A percentile compares a stretch with the other conserved stretches of the same genome.
These are phyloP conservation scores for Puccinellia tenuiflora DNA, from an alignment of 176 grass and related monocot species.

Conservation along the genomic window DNA sequence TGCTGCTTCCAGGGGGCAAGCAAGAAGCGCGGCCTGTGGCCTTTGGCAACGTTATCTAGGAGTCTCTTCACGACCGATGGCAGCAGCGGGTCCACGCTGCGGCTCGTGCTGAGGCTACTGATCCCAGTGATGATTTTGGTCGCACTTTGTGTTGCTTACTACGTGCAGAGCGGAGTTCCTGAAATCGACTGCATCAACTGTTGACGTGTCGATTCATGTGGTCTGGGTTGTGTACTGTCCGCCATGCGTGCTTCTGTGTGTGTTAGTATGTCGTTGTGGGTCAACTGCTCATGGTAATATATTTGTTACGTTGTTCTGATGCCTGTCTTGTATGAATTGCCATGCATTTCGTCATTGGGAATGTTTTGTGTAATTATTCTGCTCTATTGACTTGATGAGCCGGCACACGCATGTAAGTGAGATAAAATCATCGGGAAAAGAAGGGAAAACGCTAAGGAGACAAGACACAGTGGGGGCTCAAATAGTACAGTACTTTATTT, in stretches of 20 bases:
- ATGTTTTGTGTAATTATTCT: not conserved
- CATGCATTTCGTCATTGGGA: not conserved
- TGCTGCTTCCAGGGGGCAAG: slow-evolving; percentile 21
- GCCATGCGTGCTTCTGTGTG: not conserved
- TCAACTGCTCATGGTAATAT: not conserved
- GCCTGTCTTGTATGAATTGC: not conserved
- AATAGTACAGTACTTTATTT: not conserved
- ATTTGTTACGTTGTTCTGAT: not conserved
- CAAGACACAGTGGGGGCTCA: not conserved
- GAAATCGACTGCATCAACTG: slow-evolving; percentile 48
- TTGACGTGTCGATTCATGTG: not conserved
- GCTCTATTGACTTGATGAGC: not conserved
- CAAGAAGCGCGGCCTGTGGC: slow-evolving; percentile 33
- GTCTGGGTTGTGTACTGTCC: not conserved
- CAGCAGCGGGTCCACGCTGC: slow-evolving; percentile 25
- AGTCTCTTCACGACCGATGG: slow-evolving; percentile 18
- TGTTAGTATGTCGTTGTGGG: not conserved
- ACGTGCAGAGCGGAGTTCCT: slow-evolving; percentile 21
- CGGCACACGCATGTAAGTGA: not conserved
- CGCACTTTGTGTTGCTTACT: slow-evolving; percentile 37
- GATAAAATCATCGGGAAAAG: not conserved
- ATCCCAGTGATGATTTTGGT: slow-evolving; percentile 30
- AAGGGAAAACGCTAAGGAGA: not conserved
- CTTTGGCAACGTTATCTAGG: slow-evolving; percentile 10
- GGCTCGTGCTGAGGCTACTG: slow-evolving; percentile 37